Percentiles rank a stretch among this genome's conserved stretches.
Conservation (phyloP, 106 monocot genomes). For the Cymbidium sinense region DNA sequence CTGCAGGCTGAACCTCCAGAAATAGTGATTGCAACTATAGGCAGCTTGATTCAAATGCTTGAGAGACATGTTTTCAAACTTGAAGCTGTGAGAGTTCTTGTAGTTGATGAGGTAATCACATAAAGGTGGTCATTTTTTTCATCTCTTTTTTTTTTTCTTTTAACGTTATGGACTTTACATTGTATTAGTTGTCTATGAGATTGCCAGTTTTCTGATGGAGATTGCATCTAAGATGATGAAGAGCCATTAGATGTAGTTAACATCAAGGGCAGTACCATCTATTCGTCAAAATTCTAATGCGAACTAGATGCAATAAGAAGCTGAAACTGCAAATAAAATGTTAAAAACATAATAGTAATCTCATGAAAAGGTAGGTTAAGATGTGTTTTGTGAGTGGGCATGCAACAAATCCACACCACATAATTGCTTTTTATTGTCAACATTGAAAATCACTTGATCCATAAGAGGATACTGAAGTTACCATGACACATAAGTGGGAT, state of each 20-base stretch:
- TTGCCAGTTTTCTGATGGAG: neutral
- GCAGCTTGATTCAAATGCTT: constrained; percentile 84
- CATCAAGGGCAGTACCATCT: neutral
- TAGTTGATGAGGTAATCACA: constrained; percentile 86
- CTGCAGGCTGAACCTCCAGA: constrained; percentile 97
- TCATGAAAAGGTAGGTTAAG: too few relatives aligned
- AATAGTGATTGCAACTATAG: constrained; percentile 81
- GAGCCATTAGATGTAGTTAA: neutral
- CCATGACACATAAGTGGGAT: neutral
- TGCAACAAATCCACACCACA: neutral
- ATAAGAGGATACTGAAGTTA: neutral
- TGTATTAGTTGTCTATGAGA: neutral
- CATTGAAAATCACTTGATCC: neutral
- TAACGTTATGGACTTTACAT: neutral
- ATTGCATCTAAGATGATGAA: neutral
- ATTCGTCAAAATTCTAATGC: neutral
- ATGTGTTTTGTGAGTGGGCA: neutral
- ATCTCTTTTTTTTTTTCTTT: neutral
- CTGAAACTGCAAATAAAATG: neutral
- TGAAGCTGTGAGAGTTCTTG: constrained; percentile 62
- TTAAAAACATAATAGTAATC: neutral
- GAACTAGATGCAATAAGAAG: neutral
- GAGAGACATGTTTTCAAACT: constrained; percentile 70
- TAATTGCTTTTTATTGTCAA: neutral
- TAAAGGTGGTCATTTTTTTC: neutral